Percentiles rank a stretch among this genome's conserved stretches.
These are phyloP conservation scores for Naegleria fowleri DNA, from an alignment of 208 protist species.

Conservation along the genomic window DNA sequence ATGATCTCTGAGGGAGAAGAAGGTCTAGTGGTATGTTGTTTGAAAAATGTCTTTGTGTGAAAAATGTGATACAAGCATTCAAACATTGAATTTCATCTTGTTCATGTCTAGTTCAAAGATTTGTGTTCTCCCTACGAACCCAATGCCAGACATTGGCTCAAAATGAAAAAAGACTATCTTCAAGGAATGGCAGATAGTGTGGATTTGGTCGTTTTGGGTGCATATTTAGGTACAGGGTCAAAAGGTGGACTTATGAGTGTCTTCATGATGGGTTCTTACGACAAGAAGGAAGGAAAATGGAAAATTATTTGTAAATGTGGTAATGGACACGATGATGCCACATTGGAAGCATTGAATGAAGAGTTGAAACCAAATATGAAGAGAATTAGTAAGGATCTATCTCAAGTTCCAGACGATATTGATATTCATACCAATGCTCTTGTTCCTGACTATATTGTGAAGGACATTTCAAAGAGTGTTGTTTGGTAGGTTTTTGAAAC, in stretches of 20 bases:
- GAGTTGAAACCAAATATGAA: constrained; percentile 50
- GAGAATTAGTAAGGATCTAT: constrained; percentile 26
- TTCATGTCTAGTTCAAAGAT: constrained; percentile 59
- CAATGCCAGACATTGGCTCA: constrained; percentile 68
- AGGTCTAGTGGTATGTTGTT: not conserved
- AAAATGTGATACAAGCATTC: no score
- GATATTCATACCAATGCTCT: constrained; percentile 45
- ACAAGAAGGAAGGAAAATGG: constrained; percentile 46
- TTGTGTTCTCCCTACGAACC: constrained; percentile 59
- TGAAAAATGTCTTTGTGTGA: no score
- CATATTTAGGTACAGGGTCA: constrained; percentile 64
- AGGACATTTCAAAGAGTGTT: constrained; percentile 49
- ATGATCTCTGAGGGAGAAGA: constrained; percentile 1
- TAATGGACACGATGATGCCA: constrained; percentile 57
- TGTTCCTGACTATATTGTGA: constrained; percentile 60
- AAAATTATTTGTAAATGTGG: constrained; percentile 72
- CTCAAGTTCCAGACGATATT: constrained; percentile 52
- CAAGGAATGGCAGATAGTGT: constrained; percentile 64
- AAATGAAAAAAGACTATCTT: constrained; percentile 79
- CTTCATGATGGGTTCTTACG: constrained; percentile 65
- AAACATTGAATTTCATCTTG: no score
- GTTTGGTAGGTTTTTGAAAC: constrained; percentile 54
- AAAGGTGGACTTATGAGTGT: constrained; percentile 60
- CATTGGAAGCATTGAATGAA: constrained; percentile 54
- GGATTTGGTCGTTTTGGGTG: constrained; percentile 68